Evolutionary conservation across 1,139 yeast genomes (phyloP).

Genomic region (Taphrina pruni): DNA sequence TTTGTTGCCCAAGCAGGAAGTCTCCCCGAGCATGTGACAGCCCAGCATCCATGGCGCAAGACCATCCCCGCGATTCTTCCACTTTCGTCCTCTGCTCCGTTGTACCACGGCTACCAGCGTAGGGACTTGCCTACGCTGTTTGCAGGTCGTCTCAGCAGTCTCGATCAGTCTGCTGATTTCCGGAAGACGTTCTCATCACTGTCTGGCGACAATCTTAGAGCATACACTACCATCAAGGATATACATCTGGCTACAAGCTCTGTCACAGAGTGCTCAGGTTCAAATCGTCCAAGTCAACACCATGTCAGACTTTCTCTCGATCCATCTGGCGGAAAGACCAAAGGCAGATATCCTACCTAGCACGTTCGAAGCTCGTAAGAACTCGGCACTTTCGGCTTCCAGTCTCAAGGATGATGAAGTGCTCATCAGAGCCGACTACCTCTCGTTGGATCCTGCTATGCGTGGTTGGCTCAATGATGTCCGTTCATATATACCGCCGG

Average conservation of each 20-base stretch:
- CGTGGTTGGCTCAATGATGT: constrained; percentile 64
- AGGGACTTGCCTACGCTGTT: not conserved
- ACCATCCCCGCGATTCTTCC: constrained; percentile 10
- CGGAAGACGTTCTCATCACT: too few species aligned
- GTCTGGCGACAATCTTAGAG: too few species aligned
- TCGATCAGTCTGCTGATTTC: too few species aligned
- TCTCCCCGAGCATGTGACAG: not conserved
- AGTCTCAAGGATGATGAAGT: constrained; percentile 57
- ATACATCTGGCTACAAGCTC: too few species aligned
- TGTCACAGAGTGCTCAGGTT: too few species aligned
- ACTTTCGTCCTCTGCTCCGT: constrained; percentile 10
- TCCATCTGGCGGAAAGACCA: constrained; percentile 42
- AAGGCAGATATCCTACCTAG: constrained; percentile 40
- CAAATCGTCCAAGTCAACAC: not conserved
- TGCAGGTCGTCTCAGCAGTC: too few species aligned
- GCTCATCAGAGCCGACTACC: constrained; percentile 57
- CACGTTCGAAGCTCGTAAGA: constrained; percentile 44
- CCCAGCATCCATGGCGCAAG: not conserved
- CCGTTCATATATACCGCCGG: constrained; percentile 59
- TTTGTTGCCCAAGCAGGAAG: constrained; percentile 5
- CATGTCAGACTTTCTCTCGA: constrained; percentile 19
- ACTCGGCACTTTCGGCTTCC: constrained; percentile 24
- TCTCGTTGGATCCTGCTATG: constrained; percentile 74
- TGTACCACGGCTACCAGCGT: not conserved
- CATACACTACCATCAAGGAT: too few species aligned